Percentiles rank a stretch among this genome's conserved stretches.
Conservation (phyloP, 768 basidiomycete genomes). For the Symmetrospora coprosmae region DNA sequence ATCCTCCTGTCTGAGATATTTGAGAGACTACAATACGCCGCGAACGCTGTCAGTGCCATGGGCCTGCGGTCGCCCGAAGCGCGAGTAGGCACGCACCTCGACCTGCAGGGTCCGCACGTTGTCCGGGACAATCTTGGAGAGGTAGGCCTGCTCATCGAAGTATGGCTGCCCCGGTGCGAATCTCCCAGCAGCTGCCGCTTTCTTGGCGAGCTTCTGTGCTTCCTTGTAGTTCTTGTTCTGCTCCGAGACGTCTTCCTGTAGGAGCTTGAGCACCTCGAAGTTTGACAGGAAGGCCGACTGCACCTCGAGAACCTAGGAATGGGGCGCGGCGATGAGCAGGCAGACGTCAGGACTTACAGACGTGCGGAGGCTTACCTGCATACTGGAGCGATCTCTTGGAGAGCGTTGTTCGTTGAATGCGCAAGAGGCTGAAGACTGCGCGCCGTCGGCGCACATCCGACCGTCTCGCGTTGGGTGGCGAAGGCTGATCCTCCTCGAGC, state of each 20-base stretch:
- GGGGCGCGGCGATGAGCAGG: no score
- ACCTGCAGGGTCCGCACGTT: slow-evolving; percentile 18
- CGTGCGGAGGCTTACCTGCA: no score
- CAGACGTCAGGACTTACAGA: no score
- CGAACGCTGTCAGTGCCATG: background rate
- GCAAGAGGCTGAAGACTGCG: no score
- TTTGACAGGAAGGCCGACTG: slow-evolving; percentile 16
- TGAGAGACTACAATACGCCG: background rate
- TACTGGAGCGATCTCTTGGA: no score
- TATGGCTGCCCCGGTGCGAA: background rate
- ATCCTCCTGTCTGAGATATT: slow-evolving; percentile 4
- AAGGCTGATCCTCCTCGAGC: no score
- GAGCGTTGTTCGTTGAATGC: no score
- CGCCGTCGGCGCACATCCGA: no score
- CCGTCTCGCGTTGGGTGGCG: no score
- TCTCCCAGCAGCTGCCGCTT: background rate
- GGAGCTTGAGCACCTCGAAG: slow-evolving; percentile 2
- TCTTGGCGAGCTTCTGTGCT: background rate
- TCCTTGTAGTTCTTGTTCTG: background rate
- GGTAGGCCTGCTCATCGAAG: background rate
- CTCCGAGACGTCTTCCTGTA: slow-evolving; percentile 6
- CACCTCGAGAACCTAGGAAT: slow-evolving; percentile 19
- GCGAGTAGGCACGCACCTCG: slow-evolving; percentile 9
- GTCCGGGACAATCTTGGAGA: slow-evolving; percentile 13
- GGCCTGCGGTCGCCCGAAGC: no score